phyloP scores from a whole-genome alignment of 139 green algal species.

The Nannochloris sp. region DNA sequence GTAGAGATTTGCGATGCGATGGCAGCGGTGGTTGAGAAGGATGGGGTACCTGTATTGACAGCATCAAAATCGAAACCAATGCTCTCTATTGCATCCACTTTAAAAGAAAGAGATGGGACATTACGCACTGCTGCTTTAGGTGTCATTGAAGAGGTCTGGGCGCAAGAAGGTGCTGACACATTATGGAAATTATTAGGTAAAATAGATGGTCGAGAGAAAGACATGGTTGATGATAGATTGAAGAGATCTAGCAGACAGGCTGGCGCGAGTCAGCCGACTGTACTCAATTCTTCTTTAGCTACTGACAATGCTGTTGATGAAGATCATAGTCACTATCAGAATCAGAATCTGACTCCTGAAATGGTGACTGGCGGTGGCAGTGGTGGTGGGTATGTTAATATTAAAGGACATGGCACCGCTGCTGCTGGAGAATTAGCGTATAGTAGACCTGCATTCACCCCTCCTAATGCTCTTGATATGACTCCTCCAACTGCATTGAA shows the following conservation, averaged over 20 bases:
- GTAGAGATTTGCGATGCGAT: constrained; percentile 83
- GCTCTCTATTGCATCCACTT: not conserved
- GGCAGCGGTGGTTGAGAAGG: constrained; percentile 45
- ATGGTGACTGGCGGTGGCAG: not conserved
- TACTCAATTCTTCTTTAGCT: not conserved
- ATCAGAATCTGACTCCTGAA: not conserved
- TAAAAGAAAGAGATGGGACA: constrained; percentile 77
- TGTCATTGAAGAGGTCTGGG: constrained; percentile 69
- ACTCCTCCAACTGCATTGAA: constrained; percentile 2
- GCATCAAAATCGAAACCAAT: constrained; percentile 33
- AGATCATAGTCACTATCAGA: not conserved
- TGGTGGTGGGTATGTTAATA: no score
- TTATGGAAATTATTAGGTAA: constrained; percentile 69
- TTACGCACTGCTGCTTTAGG: constrained; percentile 64
- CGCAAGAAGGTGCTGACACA: constrained; percentile 48
- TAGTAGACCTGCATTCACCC: constrained; percentile 19
- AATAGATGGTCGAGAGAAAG: constrained; percentile 64
- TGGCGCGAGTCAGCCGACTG: not conserved
- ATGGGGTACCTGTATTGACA: constrained; percentile 39
- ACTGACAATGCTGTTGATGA: not conserved
- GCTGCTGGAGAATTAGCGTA: not conserved
- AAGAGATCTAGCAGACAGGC: constrained; percentile 37
- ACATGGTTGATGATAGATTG: constrained; percentile 78
- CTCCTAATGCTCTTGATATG: constrained; percentile 14
- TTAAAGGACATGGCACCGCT: not conserved